Evolutionary conservation across 2,329 filamentous ascomycete species (phyloP), one percentile per base, ranked within the genome.

Genomic region (Stenocarpella maydis): DNA sequence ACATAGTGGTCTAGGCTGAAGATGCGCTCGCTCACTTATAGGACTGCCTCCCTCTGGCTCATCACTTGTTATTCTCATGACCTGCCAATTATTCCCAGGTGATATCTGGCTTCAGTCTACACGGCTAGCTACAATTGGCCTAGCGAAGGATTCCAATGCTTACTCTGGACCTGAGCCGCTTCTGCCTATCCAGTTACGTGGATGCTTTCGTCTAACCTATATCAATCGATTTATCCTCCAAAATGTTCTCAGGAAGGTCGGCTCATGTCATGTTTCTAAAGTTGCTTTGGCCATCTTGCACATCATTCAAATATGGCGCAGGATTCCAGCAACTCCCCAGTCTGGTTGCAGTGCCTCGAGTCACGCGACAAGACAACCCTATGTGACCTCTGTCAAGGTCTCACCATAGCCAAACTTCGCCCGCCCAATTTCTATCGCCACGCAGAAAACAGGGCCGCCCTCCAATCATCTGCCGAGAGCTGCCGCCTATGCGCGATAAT

Each of bases 351-450:
- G 39, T 45, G 55, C 39, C 55, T 60, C 6, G 5, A 60, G 17
- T 60, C 55, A 21, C 39, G 4, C 39, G 39, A 60, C 17, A 60
- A 60, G 26, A 60, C 55, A 60, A 45, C 39, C 39, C 19, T 60
- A 21, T 60, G 55, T 34, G 39, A 45, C 39, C 55, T 60, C 15
- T 60, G 55, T 6, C 55, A n/a, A 31, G 55, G 55, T 21, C 39
- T 60, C 26, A 34, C 39, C 3, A 34, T 60, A 31, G 39, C 55
- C 24, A 45, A 60, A 28, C 55, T 60, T 31, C 55, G 24, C 39
- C 55, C 39, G 31, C 55, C 55, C 19, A 45, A 45, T 19, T 60
- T 60, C 39, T 60, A 60, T 31, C 55, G 39, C 55, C 55, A 60
- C 39, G 55, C 55, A 21, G 55, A 45, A n/a, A 45, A 60, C 7